Evolutionary conservation across 2,329 filamentous ascomycete genomes (phyloP), one percentile per base, ranked within the genome.

Genomic region (Sclerotinia trifoliorum): DNA sequence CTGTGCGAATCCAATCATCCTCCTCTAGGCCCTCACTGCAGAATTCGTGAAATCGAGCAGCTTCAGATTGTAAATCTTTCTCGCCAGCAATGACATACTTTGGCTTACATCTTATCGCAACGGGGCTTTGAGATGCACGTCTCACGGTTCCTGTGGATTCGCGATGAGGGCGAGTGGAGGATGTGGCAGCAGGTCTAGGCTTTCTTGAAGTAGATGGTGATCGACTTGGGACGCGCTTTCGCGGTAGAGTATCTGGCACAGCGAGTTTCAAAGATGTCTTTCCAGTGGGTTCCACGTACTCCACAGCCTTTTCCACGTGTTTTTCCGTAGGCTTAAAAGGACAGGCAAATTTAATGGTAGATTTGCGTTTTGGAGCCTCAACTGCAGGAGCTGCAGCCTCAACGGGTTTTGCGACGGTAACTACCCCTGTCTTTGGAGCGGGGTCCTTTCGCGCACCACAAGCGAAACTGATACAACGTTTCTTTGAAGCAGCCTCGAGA

Each of bases 381-480:
- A 71, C 71, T 1, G 73, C 68, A 32, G 75, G 72, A 32, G 76
- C 67, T n/a, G 32, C 44, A 11, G 32, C 21, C 35, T 67, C 46
- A 5, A 51, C 35, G 32, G 54, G 86, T 74, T 74, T 70, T 32
- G 56, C 42, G 21, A 77, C 69, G 70, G 78, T 75, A n/a, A 75
- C 74, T 65, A 74, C 72, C 32, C 79, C 76, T 35, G 79, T 77
- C 69, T 79, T 80, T 72, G 78, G 75, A 13, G 80, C 75, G 57
- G 82, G 80, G 32, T 68, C 71, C 76, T 89, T 91, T 49, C 85
- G 85, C 48, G 86, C 89, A 69, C 73, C 75, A 78, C 94, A 98
- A 46, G 93, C 93, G 78, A 98, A 98, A 69, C 91, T 94, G 73
- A 98, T 97, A 79, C 92, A 94, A 70, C 94, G 88, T 81, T 94